Evolutionary conservation across 345 rosid genomes (phyloP).

Genomic region (Citrus medica): DNA sequence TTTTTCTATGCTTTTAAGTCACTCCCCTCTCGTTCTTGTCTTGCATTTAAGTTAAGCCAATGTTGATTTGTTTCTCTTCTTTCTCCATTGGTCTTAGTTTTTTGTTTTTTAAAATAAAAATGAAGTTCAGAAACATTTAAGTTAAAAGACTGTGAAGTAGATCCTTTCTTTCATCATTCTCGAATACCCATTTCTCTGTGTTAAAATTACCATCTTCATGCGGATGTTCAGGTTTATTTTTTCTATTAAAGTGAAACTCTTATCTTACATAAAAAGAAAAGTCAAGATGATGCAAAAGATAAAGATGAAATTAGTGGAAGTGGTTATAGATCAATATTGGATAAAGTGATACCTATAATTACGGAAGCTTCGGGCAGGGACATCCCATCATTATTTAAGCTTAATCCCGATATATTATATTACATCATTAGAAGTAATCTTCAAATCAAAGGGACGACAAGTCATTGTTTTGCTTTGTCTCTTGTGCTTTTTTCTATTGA

Average conservation of each 20-base stretch:
- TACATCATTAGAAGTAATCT: background rate
- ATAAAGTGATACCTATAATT: background rate
- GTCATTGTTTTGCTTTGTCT: background rate
- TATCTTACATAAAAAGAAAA: background rate
- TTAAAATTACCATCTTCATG: no score
- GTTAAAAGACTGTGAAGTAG: no score
- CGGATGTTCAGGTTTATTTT: background rate
- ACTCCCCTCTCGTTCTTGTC: background rate
- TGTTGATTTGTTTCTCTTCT: background rate
- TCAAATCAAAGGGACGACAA: conserved; percentile 2
- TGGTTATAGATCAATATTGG: background rate
- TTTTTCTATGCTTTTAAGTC: conserved; percentile 8
- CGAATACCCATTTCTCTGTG: no score
- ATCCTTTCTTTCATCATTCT: no score
- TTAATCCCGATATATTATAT: background rate
- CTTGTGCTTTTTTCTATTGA: background rate
- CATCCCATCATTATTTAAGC: background rate
- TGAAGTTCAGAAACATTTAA: no score
- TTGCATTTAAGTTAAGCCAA: background rate
- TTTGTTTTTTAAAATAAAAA: background rate
- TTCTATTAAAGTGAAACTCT: background rate
- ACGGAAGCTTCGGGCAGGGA: background rate
- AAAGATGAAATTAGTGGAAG: background rate
- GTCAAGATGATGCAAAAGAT: background rate
- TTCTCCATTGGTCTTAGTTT: background rate